A percentile compares a stretch with the other conserved stretches of the same genome.
These are phyloP conservation scores for Flaveria trinervia DNA, from an alignment of 129 eudicot genomes.

Conservation along the genomic window DNA sequence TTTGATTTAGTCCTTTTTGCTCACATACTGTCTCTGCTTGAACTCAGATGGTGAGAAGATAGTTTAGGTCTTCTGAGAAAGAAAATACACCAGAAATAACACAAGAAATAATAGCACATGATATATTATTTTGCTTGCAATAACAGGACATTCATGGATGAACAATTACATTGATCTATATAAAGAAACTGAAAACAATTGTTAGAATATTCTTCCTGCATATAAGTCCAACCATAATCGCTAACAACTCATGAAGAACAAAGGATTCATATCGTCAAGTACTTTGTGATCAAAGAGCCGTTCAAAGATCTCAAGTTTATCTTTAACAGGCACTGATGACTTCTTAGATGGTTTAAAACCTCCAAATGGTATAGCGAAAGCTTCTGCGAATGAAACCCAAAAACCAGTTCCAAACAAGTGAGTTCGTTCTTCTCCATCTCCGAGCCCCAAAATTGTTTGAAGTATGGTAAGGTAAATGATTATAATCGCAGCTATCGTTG, in stretches of 20 bases:
- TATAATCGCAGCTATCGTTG: constrained; percentile 33
- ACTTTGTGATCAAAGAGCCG: neutral
- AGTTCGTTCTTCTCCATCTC: neutral
- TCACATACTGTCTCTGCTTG: too few species aligned
- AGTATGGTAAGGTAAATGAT: constrained; percentile 35
- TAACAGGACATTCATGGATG: neutral
- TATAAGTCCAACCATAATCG: neutral
- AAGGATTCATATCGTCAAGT: neutral
- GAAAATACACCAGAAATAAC: neutral
- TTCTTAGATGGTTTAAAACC: neutral
- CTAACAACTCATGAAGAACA: constrained; percentile 23
- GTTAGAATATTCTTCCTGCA: neutral
- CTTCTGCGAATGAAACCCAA: constrained; percentile 19
- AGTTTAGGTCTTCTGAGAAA: neutral
- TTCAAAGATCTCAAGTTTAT: neutral
- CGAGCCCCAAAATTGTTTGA: constrained; percentile 30
- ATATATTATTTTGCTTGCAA: constrained; percentile 16
- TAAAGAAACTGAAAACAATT: neutral
- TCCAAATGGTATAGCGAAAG: constrained; percentile 10
- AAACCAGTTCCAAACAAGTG: constrained; percentile 5
- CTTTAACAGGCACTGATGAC: neutral
- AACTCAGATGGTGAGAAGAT: too few species aligned
- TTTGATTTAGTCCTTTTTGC: neutral
- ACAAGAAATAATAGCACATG: neutral
- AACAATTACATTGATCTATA: neutral